Base-by-base conservation (phyloP, 139 green algal genomes). In the Ettlia oleoabundans region DNA sequence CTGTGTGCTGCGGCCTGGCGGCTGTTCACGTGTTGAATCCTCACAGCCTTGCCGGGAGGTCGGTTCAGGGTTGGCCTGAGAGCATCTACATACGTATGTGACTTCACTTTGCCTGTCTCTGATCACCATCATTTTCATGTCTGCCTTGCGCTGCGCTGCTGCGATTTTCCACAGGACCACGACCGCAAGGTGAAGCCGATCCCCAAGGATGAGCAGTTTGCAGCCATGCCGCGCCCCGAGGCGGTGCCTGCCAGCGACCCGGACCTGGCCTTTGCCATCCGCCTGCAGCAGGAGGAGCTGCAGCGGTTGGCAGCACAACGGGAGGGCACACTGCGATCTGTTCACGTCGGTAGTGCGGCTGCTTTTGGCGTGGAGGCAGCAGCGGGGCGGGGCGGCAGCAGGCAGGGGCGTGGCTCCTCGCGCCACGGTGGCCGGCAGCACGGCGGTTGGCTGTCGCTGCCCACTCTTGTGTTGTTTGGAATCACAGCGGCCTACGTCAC, bases 241-340 rank as follows among this genome's bases (percentile, higher is more conserved):
- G 30, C 64, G 32, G 64, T 19, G n/a, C 24, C 75, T 15, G 66
- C 38, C 22, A 22, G 24, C 22, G 76, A 87, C 64, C 40, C 81
- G 2, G 85, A 87, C 53, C 53, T 87, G 10, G 76, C 76, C 15
- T 67, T 87, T 8, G 85, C 85, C 71, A 82, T 87, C 47, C 51
- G 76, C 21, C 52, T 89, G 77, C 85, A 89, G 71, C 58, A 87
- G 53, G 82, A 87, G 53, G 85, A 89, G 85, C 79, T 87, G 76
- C 32, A 73, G 66, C 65, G 26, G 41, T 37, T 76, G 32, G 58
- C 82, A 13, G 5, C 22, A 8, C 40, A 43, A 35, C 75, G 58
- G 28, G 35, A 15, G 13, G 75, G 30, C 6, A n/a, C n/a, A n/a
- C n/a, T n/a, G n/a, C n/a, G n/a, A n/a, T n/a, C n/a, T n/a, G n/a